Evolutionary conservation across 2,329 filamentous ascomycete genomes (phyloP).

Genomic region (Scleromitrula shiraiana): DNA sequence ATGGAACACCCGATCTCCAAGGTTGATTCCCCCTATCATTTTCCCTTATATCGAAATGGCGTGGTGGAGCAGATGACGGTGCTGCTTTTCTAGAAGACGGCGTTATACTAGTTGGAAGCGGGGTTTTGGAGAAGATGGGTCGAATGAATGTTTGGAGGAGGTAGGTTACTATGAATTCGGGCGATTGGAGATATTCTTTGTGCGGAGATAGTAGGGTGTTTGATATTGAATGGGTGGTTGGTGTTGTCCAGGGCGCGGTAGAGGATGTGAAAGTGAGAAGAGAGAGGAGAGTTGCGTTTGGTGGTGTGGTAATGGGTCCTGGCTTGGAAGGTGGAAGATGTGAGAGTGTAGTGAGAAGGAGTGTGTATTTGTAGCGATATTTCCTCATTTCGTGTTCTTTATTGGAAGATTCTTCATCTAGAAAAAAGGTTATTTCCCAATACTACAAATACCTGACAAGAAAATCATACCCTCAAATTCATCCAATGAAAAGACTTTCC

Average conservation of each 20-base stretch:
- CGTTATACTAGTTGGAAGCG: slow-evolving; percentile 46
- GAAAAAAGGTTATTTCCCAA: background rate
- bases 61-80: slow-evolving; percentile 33
- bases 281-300: slow-evolving; percentile 25
- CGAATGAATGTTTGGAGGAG: slow-evolving; percentile 58
- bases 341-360: slow-evolving; percentile 16
- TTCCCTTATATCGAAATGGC: slow-evolving; percentile 29
- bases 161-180: slow-evolving; percentile 41
- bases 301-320: background rate
- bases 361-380: slow-evolving; percentile 13
- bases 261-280: slow-evolving; percentile 30
- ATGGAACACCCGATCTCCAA: slow-evolving; percentile 51
- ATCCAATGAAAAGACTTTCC: slow-evolving; percentile 17
- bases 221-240: slow-evolving; percentile 28
- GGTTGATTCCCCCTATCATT: slow-evolving; percentile 41
- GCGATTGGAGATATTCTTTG: slow-evolving; percentile 9
- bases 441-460: too few relatives aligned
- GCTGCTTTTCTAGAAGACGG: slow-evolving; percentile 48
- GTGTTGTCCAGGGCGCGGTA: slow-evolving; percentile 34
- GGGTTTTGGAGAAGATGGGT: slow-evolving; percentile 52
- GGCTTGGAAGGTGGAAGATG: background rate
- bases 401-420: background rate
- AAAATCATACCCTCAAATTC: slow-evolving; percentile 17
- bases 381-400: slow-evolving; percentile 1
- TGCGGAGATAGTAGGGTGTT: slow-evolving; percentile 28